Evolutionary conservation across 2,329 filamentous ascomycete species (phyloP).

Genomic region (Sporothrix protearum): DNA sequence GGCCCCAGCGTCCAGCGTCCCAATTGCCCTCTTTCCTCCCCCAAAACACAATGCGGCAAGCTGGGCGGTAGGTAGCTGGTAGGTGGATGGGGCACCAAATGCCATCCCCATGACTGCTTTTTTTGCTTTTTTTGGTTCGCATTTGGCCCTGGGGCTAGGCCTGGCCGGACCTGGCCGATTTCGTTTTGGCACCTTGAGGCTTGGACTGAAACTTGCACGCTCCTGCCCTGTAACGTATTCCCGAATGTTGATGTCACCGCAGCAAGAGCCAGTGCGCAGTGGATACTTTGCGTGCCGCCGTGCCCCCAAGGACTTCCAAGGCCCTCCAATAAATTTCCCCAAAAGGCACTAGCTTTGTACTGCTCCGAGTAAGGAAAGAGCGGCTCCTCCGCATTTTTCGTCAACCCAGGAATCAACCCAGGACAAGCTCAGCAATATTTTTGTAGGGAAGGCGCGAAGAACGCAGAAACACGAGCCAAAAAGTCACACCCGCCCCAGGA

Average conservation of each 20-base stretch:
- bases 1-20: background rate
- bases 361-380: background rate
- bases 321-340: background rate
- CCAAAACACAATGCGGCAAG: background rate
- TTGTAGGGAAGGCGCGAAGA: slow-evolving; percentile 13
- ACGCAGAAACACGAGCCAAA: background rate
- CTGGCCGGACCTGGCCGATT: background rate
- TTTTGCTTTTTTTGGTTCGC: background rate
- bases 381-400: slow-evolving; percentile 17
- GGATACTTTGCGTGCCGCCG: background rate
- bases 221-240: slow-evolving; percentile 7
- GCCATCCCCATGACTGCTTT: slow-evolving; percentile 1
- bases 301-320: background rate
- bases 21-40: background rate
- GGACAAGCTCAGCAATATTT: background rate
- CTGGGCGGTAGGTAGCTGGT: background rate
- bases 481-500: background rate
- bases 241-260: slow-evolving; percentile 15
- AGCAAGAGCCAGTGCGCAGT: slow-evolving; percentile 6
- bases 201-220: background rate
- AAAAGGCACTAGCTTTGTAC: background rate
- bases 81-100: background rate
- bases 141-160: background rate
- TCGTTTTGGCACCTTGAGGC: background rate
- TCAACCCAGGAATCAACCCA: background rate